These are phyloP conservation scores for Protomyces inouyei DNA, from an alignment of 1,139 yeast genomes.

Conservation along the genomic window DNA sequence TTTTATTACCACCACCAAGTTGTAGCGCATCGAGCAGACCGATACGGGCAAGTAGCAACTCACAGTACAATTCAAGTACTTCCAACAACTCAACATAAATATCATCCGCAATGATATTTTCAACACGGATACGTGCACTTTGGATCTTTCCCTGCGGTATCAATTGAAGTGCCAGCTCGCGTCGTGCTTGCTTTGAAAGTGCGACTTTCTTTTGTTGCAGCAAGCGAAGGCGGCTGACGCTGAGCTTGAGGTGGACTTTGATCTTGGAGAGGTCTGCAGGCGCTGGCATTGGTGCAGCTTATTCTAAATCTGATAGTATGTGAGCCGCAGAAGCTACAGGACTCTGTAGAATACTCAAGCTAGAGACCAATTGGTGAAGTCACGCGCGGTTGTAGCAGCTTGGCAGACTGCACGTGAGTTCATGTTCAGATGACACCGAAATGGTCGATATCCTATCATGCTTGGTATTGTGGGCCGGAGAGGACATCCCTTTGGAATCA, in stretches of 20 bases:
- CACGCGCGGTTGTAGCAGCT: too few relatives aligned
- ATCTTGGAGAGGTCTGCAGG: background rate
- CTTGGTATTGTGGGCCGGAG: too few relatives aligned
- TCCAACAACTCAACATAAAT: slow-evolving; percentile 77
- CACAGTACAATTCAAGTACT: slow-evolving; percentile 72
- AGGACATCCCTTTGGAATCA: too few relatives aligned
- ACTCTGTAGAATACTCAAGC: too few relatives aligned
- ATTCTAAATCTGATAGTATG: too few relatives aligned
- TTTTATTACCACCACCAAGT: slow-evolving; percentile 24
- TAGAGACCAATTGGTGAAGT: too few relatives aligned
- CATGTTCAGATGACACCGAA: too few relatives aligned
- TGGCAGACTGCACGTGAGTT: too few relatives aligned
- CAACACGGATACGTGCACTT: slow-evolving; percentile 80
- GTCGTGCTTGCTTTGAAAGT: slow-evolving; percentile 70
- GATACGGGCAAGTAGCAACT: slow-evolving; percentile 70
- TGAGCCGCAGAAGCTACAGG: too few relatives aligned
- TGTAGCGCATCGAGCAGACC: slow-evolving; percentile 47
- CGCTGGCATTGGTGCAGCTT: background rate
- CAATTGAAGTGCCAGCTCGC: slow-evolving; percentile 68
- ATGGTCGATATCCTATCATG: too few relatives aligned
- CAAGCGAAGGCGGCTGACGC: slow-evolving; percentile 70
- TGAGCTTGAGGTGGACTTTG: slow-evolving; percentile 45
- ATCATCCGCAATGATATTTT: slow-evolving; percentile 79
- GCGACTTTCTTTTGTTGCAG: slow-evolving; percentile 81
- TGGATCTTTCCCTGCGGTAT: slow-evolving; percentile 64